A percentile compares a stretch with the other conserved stretches of the same genome.
phyloP scores from a whole-genome alignment of 164 flowering plant genomes.

The Piper longum region DNA sequence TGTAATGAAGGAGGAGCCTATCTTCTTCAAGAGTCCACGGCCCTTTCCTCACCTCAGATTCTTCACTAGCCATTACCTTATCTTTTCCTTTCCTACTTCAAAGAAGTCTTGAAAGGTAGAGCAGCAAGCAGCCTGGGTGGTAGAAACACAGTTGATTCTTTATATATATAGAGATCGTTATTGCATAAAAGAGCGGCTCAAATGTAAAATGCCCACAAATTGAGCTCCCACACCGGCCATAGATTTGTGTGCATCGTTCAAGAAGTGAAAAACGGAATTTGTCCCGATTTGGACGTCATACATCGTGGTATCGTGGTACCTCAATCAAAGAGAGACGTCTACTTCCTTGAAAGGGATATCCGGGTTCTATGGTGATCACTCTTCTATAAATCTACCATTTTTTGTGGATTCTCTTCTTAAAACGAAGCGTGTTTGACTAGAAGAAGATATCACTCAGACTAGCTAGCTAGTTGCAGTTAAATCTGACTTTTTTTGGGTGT shows the following conservation, averaged over 20 bases:
- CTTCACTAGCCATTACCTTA: conserved; percentile 22
- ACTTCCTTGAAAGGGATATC: conserved; percentile 3
- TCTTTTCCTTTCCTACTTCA: background rate
- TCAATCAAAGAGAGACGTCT: background rate
- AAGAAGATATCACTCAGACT: conserved; percentile 7
- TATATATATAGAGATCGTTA: background rate
- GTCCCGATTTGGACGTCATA: no score
- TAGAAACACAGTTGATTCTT: background rate
- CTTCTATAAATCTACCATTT: conserved; percentile 4
- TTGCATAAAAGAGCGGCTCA: background rate
- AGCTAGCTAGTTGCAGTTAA: background rate
- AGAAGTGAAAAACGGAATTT: background rate
- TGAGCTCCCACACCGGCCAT: background rate
- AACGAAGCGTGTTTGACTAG: conserved; percentile 24
- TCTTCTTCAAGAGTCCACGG: conserved; percentile 94
- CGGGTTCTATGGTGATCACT: conserved; percentile 6
- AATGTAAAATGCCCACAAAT: background rate
- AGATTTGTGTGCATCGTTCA: background rate
- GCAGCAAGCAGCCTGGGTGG: background rate
- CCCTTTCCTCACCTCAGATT: conserved; percentile 63
- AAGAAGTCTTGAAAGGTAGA: background rate
- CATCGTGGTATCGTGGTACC: conserved; percentile 1
- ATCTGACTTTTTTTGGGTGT: conserved; percentile 1
- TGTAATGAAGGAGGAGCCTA: conserved; percentile 38
- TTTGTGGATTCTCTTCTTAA: conserved; percentile 5